phyloP scores from a whole-genome alignment of 2,329 filamentous ascomycete genomes.

The Tetracladium maxilliforme region DNA sequence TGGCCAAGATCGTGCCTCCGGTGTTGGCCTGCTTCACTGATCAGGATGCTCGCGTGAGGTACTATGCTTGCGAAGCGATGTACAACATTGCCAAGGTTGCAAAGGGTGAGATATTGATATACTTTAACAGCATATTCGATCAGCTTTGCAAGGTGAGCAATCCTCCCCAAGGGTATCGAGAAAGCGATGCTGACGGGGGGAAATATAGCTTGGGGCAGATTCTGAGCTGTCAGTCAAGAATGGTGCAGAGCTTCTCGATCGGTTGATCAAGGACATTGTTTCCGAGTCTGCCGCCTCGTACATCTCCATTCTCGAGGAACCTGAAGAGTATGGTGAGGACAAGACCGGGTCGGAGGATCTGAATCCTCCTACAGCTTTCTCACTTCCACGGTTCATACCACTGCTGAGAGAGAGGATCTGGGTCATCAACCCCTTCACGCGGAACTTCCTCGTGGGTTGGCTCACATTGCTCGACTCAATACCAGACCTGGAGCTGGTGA shows the following conservation, averaged over 20 bases:
- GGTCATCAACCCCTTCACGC: conserved; percentile 86
- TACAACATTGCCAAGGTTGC: conserved; percentile 99
- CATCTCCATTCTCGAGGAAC: conserved; percentile 67
- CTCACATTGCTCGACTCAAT: conserved; percentile 91
- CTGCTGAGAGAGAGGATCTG: conserved; percentile 87
- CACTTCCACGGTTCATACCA: conserved; percentile 78
- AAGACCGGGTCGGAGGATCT: conserved; percentile 27
- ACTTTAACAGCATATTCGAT: conserved; percentile 98
- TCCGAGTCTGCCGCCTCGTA: conserved; percentile 91
- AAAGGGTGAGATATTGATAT: conserved; percentile 91
- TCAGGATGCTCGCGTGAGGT: conserved; percentile 91
- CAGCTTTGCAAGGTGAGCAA: conserved; percentile 74
- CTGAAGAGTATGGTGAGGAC: conserved; percentile 32
- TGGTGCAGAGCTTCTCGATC: conserved; percentile 86
- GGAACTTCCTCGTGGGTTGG: conserved; percentile 93
- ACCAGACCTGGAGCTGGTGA: conserved; percentile 87
- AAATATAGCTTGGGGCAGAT: conserved; percentile 69
- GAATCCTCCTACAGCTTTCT: conserved; percentile 76
- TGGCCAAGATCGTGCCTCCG: conserved; percentile 88
- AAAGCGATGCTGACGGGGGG: conserved; percentile 4
- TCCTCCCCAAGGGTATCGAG: conserved; percentile 1
- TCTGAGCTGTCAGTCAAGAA: conserved; percentile 97
- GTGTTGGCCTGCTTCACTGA: conserved; percentile 96
- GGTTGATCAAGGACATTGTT: conserved; percentile 90
- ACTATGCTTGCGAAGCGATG: conserved; percentile 99